Percentiles rank a stretch among this genome's conserved stretches.
These are phyloP conservation scores for Fusarium paranaense DNA, from an alignment of 2,329 filamentous ascomycete species.

Conservation along the genomic window DNA sequence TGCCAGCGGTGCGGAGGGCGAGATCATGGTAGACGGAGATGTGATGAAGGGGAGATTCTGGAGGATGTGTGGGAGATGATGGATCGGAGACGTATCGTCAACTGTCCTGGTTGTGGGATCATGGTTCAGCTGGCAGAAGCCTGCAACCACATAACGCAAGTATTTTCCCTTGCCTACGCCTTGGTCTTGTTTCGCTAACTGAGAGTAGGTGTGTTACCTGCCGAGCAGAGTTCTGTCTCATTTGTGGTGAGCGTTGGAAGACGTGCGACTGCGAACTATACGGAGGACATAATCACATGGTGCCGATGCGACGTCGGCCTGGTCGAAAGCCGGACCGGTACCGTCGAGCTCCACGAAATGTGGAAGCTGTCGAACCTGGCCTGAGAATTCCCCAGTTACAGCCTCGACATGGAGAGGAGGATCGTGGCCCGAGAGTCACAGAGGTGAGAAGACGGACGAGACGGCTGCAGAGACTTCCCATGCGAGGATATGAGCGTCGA, in stretches of 20 bases:
- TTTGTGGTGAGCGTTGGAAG: slow-evolving; percentile 58
- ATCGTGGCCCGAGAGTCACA: not conserved
- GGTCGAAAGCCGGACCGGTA: slow-evolving; percentile 33
- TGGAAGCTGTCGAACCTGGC: not conserved
- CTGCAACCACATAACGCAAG: slow-evolving; percentile 43
- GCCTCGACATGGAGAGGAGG: slow-evolving; percentile 13
- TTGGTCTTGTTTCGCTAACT: not conserved
- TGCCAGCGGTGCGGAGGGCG: slow-evolving; percentile 18
- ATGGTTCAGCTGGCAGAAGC: slow-evolving; percentile 35
- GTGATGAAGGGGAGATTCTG: slow-evolving; percentile 9
- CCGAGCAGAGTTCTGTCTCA: slow-evolving; percentile 61
- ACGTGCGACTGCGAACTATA: slow-evolving; percentile 48
- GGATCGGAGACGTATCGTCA: slow-evolving; percentile 36
- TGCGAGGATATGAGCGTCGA: not conserved
- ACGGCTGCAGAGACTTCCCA: not conserved
- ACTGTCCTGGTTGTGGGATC: slow-evolving; percentile 39
- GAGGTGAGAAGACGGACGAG: not conserved
- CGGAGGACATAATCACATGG: slow-evolving; percentile 6
- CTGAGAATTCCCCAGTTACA: slow-evolving; percentile 31
- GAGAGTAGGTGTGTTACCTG: slow-evolving; percentile 53
- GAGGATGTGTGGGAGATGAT: slow-evolving; percentile 43
- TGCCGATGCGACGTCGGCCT: slow-evolving; percentile 20
- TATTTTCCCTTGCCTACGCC: not conserved
- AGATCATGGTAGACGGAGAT: slow-evolving; percentile 20
- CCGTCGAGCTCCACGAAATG: slow-evolving; percentile 9